Percentiles rank a stretch among this genome's conserved stretches.
Conservation (phyloP, 495 filamentous ascomycete genomes). For the Cercophora newfieldiana region DNA sequence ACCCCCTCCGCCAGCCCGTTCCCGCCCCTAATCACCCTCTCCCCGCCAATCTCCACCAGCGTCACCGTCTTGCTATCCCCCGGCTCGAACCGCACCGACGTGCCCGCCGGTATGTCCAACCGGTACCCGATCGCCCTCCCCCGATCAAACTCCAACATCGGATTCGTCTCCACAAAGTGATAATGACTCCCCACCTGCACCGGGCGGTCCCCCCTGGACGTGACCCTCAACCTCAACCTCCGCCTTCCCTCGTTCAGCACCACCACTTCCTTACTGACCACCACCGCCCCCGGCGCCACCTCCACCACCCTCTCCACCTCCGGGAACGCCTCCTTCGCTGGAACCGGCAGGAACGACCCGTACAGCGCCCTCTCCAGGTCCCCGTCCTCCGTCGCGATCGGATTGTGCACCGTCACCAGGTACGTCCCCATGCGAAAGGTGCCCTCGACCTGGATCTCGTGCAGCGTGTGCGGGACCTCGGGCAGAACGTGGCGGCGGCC, state of each 20-base stretch:
- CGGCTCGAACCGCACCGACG: constrained; percentile 91
- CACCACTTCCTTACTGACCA: constrained; percentile 72
- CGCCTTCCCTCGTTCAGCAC: constrained; percentile 72
- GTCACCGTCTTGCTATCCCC: constrained; percentile 93
- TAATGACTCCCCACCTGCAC: constrained; percentile 96
- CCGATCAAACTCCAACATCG: constrained; percentile 90
- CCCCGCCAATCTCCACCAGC: constrained; percentile 85
- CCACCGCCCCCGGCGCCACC: constrained; percentile 73
- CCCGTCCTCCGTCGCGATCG: constrained; percentile 84
- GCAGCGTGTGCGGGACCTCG: constrained; percentile 70
- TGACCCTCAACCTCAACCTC: constrained; percentile 72
- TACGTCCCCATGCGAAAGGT: constrained; percentile 91
- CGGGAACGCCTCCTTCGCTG: constrained; percentile 64
- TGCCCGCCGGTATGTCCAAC: constrained; percentile 88
- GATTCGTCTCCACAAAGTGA: constrained; percentile 93
- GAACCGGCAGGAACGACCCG: constrained; percentile 87
- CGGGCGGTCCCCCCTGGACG: constrained; percentile 86
- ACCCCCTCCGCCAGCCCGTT: constrained; percentile 74
- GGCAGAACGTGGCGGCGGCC: constrained; percentile 92
- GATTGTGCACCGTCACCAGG: constrained; percentile 91
- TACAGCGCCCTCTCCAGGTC: constrained; percentile 85
- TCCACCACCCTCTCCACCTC: constrained; percentile 59
- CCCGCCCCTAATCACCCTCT: constrained; percentile 80
- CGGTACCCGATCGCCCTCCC: constrained; percentile 78
- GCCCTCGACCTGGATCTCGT: constrained; percentile 89